Base-by-base conservation (phyloP, 306 rosid species). In the Macrotyloma uniflorum region DNA sequence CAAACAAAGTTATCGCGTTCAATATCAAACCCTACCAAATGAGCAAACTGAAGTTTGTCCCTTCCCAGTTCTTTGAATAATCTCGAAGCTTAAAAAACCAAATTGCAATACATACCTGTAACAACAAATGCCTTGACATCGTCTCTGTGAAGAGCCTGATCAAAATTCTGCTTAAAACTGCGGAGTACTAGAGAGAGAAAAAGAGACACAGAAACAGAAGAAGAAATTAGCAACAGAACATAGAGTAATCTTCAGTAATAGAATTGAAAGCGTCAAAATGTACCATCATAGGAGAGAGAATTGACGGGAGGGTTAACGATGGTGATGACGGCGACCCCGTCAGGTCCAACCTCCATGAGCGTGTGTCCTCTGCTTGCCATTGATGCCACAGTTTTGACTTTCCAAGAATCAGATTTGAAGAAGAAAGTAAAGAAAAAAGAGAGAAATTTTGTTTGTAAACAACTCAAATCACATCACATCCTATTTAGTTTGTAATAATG, bases 261-360 rank as follows among this genome's bases (percentile, higher is more conserved):
- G 47, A 36, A 61, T 9, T 3, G 42, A 70, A 51, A 32, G 16
- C 30, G 12, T 8, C 14, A 36, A 11, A 40, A 42, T 8, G 14
- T 89, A 93, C 99, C 99, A 80, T 93, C 99, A 35, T 84, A 80
- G 8, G 99, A 91, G 79, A 96, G 99, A 40, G 99, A 91, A 85
- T 96, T 96, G 71, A 96, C 97, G 15, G 99, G 99, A 70, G 99
- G 99, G 72, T 96, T 87, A 88, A 93, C 79, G 84, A 95, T 83
- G 72, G 98, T 93, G 89, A 95, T 91, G 72, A 96, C 32, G 76
- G 92, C 99, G 33, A 96, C 89, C 6, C 99, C 98, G 80, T 96
- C 99, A 43, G 87, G 77, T 76, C 97, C 99, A 24, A 96, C 94
- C 28, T 96, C 91, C 84, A 96, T 28, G 16, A 79, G 63, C 10